phyloP scores from a whole-genome alignment of 2,329 filamentous ascomycete species.

The Aspergillus tanneri region DNA sequence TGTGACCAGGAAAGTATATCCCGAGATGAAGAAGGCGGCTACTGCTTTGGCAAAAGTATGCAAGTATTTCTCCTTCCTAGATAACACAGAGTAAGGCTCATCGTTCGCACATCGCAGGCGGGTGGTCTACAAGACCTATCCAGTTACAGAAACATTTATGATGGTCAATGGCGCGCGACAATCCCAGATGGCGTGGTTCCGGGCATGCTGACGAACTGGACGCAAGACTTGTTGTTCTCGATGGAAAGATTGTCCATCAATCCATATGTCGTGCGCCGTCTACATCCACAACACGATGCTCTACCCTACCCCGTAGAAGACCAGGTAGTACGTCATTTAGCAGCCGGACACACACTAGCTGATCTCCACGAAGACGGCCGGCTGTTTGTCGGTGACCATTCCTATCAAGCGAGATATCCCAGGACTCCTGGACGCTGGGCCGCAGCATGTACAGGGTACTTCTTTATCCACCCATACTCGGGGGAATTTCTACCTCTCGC shows the following conservation, averaged over 20 bases:
- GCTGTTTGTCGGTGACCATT: neutral
- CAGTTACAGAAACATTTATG: neutral
- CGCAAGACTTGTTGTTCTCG: conserved; percentile 1
- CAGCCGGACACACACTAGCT: neutral
- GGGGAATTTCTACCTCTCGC: neutral
- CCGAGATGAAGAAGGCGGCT: neutral
- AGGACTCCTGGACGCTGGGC: neutral
- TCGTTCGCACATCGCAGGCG: too few relatives aligned
- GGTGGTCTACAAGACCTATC: neutral
- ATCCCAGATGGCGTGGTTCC: neutral
- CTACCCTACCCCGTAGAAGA: neutral
- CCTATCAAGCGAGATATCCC: neutral
- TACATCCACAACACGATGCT: neutral
- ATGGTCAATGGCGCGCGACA: neutral
- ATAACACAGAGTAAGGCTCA: too few relatives aligned
- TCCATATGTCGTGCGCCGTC: neutral
- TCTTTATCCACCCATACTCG: conserved; percentile 1
- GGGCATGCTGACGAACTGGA: conserved; percentile 1
- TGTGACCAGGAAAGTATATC: neutral
- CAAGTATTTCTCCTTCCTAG: neutral
- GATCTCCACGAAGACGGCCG: neutral
- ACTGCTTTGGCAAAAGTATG: neutral
- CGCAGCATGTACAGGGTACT: conserved; percentile 1
- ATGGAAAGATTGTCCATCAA: conserved; percentile 1
- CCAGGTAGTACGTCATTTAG: neutral